Base-by-base conservation (phyloP, 2,329 filamentous ascomycete species). In the Penicillium sp. region DNA sequence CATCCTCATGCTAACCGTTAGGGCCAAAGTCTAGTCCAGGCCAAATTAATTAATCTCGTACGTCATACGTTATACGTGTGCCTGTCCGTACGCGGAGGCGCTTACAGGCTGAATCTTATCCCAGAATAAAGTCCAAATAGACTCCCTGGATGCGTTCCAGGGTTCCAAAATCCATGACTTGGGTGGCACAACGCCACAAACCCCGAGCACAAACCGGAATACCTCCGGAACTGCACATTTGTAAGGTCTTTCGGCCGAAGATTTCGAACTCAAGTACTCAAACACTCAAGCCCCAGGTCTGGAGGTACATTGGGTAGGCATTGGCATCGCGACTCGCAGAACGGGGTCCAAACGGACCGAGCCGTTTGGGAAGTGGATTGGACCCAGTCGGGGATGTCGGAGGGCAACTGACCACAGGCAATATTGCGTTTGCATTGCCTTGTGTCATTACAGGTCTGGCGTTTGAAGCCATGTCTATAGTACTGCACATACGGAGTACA, bases 291-390 rank as follows among this genome's bases (percentile, higher is more conserved):
- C 16, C 22, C 16, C 34, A 32, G 7, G 11, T 32, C 18, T 46
- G 3, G 9, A 4, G 2, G 31, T 18, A 21, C 24, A 13, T 14
- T 27, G 8, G 22, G 18, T 32, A 10, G 36, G 5, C 11, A 13
- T 27, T 10, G 27, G 27, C 32, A 36, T 40, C n/a, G 14, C 34
- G 14, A 36, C 34, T 18, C 4, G 47, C 8, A 40, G 16, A n/a
- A 14, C 22, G 18, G 39, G 39, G 42, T 45, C 43, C 43, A 32
- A 11, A 50, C 52, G 52, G 51, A 39, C 51, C 51, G 51, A 45
- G 40, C 52, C 46, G 47, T 50, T 40, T 16, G n/a, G 24, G 16
- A 8, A 5, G n/a, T 34, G 27, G 40, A 40, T 27, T 21, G 27
- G 27, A 50, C 27, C 44, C n/a, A 49, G n/a, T 39, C n/a, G 22